Evolutionary conservation across 2,329 filamentous ascomycete genomes (phyloP).

Genomic region (Fusarium longipes): DNA sequence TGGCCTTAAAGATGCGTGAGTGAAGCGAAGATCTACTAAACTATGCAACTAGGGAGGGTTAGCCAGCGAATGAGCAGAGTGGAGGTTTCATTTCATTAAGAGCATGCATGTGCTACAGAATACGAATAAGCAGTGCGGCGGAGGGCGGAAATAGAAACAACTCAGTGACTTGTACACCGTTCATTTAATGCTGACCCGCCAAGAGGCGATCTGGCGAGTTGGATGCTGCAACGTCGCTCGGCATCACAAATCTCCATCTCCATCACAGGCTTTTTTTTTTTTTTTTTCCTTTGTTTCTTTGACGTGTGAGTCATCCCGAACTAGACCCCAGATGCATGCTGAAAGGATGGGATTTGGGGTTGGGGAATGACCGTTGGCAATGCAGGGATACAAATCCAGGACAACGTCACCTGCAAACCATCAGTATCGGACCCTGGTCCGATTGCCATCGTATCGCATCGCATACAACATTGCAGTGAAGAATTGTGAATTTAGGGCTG

Average conservation of each 20-base stretch:
- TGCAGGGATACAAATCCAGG: conserved; percentile 42
- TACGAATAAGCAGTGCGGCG: conserved; percentile 34
- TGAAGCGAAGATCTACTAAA: conserved; percentile 34
- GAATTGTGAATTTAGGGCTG: conserved; percentile 33
- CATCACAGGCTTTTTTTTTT: conserved; percentile 16
- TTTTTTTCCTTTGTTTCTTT: neutral
- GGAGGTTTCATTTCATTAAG: conserved; percentile 39
- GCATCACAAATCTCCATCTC: conserved; percentile 10
- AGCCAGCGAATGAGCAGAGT: conserved; percentile 12
- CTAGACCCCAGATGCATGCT: conserved; percentile 28
- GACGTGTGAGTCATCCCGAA: conserved; percentile 42
- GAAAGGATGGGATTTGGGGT: neutral
- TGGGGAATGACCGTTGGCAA: conserved; percentile 29
- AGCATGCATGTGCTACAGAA: conserved; percentile 25
- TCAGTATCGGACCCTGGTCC: conserved; percentile 22
- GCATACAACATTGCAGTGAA: neutral
- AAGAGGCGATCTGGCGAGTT: conserved; percentile 38
- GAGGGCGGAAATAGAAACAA: neutral
- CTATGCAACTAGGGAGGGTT: neutral
- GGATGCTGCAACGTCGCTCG: conserved; percentile 35
- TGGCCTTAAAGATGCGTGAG: conserved; percentile 21
- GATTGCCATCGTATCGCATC: neutral
- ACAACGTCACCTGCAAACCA: conserved; percentile 33
- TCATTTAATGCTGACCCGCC: conserved; percentile 27
- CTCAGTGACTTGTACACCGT: conserved; percentile 15